Base-by-base conservation (phyloP, 768 basidiomycete species). In the Pulveroboletus sp. region DNA sequence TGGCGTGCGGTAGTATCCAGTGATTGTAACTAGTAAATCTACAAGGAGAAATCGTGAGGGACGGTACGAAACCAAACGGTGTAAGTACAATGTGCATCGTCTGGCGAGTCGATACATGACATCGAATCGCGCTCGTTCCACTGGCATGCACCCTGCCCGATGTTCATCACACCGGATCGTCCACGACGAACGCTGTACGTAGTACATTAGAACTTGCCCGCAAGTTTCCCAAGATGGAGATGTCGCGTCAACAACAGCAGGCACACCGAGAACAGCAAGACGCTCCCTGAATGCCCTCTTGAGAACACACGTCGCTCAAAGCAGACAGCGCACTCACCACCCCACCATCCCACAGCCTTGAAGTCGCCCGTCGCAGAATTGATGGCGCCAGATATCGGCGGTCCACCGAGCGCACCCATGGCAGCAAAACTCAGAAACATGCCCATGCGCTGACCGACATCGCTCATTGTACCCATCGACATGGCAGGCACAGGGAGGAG, bases 361-460 rank as follows among this genome's bases (percentile, higher is more conserved):
- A 64, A 90, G 1, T 74, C 73, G 3, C 75, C 76, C 2, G 81
- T 78, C 1, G 75, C 71, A 0, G 61, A 62, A 45, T 76, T 74
- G 55, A 89, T 85, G 0, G 82, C 82, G 1, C 87, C 87, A 8
- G 85, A 85, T 51, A 88, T 83, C 1, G 87, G 87, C 3, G 85
- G 84, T 0, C 87, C 87, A 1, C 73, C 75, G 4, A 89, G 70
- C 0, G 82, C 83, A 8, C 84, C 85, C 16, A 87, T 32, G 0
- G 86, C 75, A 20, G 80, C 49, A 43, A 85, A 72, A 26, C 76
- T 83, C 63, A 83, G 71, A 51, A 78, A 79, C 73, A 86, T 80
- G 6, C 87, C 86, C 0, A 77, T 68, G 14, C 87, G 72, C 22
- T 82, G 72, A 5, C 87, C 87, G 0, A 86, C 75, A 47, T 89